Conservation (phyloP, 352 stramenopile species). For the Phytophthora macrochlamydospora region DNA sequence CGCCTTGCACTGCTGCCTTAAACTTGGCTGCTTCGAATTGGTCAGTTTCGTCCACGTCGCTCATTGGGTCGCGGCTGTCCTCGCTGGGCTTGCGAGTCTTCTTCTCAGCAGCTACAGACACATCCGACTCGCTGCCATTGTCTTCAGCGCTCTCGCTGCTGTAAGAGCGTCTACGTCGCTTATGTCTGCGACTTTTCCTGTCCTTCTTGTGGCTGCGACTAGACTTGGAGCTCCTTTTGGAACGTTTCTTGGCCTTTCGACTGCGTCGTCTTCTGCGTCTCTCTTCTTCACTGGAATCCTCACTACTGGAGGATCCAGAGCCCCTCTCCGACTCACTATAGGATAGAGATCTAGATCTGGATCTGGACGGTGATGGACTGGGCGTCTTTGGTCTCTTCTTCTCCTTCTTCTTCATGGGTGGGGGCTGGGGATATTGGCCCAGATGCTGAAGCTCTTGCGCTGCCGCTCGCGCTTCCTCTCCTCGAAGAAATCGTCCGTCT, state of each 20-base stretch:
- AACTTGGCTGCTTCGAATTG: constrained; percentile 86
- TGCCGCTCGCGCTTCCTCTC: constrained; percentile 74
- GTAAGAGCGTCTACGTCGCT: constrained; percentile 25
- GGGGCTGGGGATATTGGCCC: constrained; percentile 70
- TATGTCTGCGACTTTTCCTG: constrained; percentile 29
- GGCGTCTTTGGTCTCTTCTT: constrained; percentile 17
- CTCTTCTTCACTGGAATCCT: constrained; percentile 33
- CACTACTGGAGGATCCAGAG: constrained; percentile 8
- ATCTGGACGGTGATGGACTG: constrained; percentile 9
- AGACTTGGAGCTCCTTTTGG: constrained; percentile 43
- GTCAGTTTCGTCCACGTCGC: constrained; percentile 56
- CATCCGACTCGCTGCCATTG: constrained; percentile 34
- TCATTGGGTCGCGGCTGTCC: constrained; percentile 13
- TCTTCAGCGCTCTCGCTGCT: constrained; percentile 35
- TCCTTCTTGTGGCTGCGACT: constrained; percentile 44
- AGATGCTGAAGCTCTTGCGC: constrained; percentile 69
- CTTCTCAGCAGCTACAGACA: constrained; percentile 21
- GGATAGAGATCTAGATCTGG: constrained; percentile 21
- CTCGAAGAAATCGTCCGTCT: constrained; percentile 75
- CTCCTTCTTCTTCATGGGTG: constrained; percentile 51
- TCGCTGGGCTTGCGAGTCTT: constrained; percentile 20
- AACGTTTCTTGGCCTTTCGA: constrained; percentile 29
- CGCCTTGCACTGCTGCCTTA: constrained; percentile 86
- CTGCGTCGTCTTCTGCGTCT: constrained; percentile 40
- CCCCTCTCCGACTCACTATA: constrained; percentile 28